A percentile compares a stretch with the other conserved stretches of the same genome.
Conservation (phyloP, 2,329 filamentous ascomycete species). For the Trichoderma brevicompactum region DNA sequence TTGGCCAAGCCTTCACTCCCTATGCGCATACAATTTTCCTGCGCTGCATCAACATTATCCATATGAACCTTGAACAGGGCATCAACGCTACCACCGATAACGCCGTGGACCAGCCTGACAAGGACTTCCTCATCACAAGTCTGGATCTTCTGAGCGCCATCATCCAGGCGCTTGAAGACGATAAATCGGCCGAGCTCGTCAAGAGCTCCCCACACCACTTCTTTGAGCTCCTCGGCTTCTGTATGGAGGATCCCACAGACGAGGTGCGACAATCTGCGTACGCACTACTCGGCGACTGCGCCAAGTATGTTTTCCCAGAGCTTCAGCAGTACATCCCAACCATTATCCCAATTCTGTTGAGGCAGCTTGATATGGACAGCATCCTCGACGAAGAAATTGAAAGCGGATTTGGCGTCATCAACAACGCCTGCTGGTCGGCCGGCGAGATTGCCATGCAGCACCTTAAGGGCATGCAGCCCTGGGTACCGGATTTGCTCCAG, state of each 20-base stretch:
- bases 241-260: slow-evolving; percentile 88
- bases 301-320: slow-evolving; percentile 86
- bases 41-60: slow-evolving; percentile 88
- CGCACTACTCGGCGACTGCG: slow-evolving; percentile 90
- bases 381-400: slow-evolving; percentile 81
- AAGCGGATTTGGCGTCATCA: slow-evolving; percentile 86
- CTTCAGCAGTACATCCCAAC: slow-evolving; percentile 73
- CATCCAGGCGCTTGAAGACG: slow-evolving; percentile 80
- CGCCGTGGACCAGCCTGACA: slow-evolving; percentile 78
- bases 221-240: slow-evolving; percentile 88
- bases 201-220: slow-evolving; percentile 76
- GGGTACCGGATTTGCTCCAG: slow-evolving; percentile 75
- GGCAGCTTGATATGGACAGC: slow-evolving; percentile 81
- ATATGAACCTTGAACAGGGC: slow-evolving; percentile 84
- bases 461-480: slow-evolving; percentile 74
- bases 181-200: slow-evolving; percentile 77
- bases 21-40: slow-evolving; percentile 86
- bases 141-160: slow-evolving; percentile 91
- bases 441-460: slow-evolving; percentile 89
- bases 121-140: slow-evolving; percentile 95
- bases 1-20: slow-evolving; percentile 79
- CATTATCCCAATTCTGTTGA: slow-evolving; percentile 80
- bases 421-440: slow-evolving; percentile 97
- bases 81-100: slow-evolving; percentile 70
- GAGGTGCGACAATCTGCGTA: slow-evolving; percentile 97